phyloP scores from a whole-genome alignment of 371 early-diverging fungal genomes.

The Amoeboaphelidium protococcarum region DNA sequence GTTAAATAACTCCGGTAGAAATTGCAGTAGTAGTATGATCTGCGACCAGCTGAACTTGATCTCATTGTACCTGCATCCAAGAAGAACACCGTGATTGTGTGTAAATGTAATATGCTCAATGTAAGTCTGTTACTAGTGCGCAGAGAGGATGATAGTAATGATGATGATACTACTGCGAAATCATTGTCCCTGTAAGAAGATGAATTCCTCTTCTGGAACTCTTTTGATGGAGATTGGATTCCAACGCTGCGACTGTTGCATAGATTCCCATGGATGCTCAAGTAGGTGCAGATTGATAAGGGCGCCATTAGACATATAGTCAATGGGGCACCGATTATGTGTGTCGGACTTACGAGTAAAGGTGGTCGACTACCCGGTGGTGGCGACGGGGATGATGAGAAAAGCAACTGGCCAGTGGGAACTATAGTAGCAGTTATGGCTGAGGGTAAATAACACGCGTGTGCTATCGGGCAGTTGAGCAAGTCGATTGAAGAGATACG shows the following conservation, averaged over 20 bases:
- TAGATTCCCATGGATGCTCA: slow-evolving; percentile 76
- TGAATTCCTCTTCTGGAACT: slow-evolving; percentile 68
- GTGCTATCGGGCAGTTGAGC: slow-evolving; percentile 61
- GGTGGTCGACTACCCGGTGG: slow-evolving; percentile 46
- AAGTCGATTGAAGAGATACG: slow-evolving; percentile 81
- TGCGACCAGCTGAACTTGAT: too few relatives aligned
- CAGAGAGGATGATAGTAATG: too few relatives aligned
- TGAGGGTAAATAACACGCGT: slow-evolving; percentile 82
- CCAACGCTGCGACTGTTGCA: slow-evolving; percentile 69
- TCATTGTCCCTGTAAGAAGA: too few relatives aligned
- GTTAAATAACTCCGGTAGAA: too few relatives aligned
- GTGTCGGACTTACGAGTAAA: slow-evolving; percentile 80
- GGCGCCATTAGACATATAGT: slow-evolving; percentile 94
- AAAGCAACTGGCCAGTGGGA: slow-evolving; percentile 30
- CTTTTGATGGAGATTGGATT: slow-evolving; percentile 67
- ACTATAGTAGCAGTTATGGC: slow-evolving; percentile 73
- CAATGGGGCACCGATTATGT: slow-evolving; percentile 91
- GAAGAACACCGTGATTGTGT: too few relatives aligned
- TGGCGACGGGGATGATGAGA: slow-evolving; percentile 29
- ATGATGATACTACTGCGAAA: too few relatives aligned
- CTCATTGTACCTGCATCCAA: too few relatives aligned
- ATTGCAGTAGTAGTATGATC: too few relatives aligned
- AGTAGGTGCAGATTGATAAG: slow-evolving; percentile 63
- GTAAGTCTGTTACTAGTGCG: too few relatives aligned
- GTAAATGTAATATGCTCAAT: too few relatives aligned